These are phyloP conservation scores for Pyrus hybrid DNA, from an alignment of 331 rosid species.

Conservation along the genomic window DNA sequence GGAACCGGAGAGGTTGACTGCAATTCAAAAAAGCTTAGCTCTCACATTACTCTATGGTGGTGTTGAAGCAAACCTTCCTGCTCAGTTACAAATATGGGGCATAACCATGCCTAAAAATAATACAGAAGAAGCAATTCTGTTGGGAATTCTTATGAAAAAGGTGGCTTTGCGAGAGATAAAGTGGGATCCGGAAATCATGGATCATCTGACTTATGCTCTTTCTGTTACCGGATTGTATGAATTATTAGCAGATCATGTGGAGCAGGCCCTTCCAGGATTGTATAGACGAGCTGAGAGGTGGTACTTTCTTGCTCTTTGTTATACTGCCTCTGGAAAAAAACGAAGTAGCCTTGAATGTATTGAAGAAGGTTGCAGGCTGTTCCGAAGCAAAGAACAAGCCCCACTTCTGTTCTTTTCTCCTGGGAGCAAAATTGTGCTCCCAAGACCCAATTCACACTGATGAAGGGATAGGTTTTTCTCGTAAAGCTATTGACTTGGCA, in stretches of 20 bases:
- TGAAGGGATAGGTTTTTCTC: conserved; percentile 50
- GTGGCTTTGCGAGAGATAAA: conserved; percentile 46
- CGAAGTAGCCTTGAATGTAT: conserved; percentile 63
- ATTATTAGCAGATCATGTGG: conserved; percentile 58
- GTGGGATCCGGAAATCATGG: conserved; percentile 72
- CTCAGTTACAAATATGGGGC: conserved; percentile 49
- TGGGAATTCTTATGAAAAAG: conserved; percentile 56
- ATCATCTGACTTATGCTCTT: conserved; percentile 73
- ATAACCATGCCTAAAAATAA: conserved; percentile 41
- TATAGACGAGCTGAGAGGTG: conserved; percentile 64
- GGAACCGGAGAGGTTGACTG: conserved; percentile 51
- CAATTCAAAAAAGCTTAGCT: conserved; percentile 62
- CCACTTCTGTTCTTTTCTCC: conserved; percentile 56
- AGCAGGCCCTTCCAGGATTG: conserved; percentile 73
- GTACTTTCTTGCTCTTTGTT: conserved; percentile 91
- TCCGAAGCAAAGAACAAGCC: conserved; percentile 56
- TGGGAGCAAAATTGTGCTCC: conserved; percentile 68
- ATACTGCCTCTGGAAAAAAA: conserved; percentile 60
- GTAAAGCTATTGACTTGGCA: conserved; percentile 35
- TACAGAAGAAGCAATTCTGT: conserved; percentile 75
- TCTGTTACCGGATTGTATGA: conserved; percentile 61
- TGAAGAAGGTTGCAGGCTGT: conserved; percentile 62
- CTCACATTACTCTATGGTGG: conserved; percentile 69
- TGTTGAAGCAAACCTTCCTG: conserved; percentile 56
- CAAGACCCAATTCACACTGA: conserved; percentile 40